Percentiles rank a stretch among this genome's conserved stretches.
Evolutionary conservation across 331 rosid species (phyloP).

Genomic region (Quercus lobata): DNA sequence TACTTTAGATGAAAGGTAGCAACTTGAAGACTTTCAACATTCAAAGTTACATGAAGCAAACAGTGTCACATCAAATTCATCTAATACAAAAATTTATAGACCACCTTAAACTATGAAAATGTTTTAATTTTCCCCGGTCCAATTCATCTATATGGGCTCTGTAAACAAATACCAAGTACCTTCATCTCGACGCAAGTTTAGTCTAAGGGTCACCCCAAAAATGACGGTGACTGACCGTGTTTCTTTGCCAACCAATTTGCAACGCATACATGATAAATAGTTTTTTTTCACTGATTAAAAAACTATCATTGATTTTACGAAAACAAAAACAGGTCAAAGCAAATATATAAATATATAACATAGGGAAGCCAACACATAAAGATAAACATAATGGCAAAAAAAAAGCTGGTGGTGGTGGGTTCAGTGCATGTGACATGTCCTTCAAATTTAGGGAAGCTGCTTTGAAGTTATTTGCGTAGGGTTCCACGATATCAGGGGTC

Average conservation of each 20-base stretch:
- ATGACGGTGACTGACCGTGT: neutral
- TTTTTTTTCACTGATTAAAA: neutral
- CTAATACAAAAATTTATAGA: too few species aligned
- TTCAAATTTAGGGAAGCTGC: neutral
- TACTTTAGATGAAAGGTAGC: too few species aligned
- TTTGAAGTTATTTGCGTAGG: conserved; percentile 1
- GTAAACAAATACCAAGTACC: neutral
- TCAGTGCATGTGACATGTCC: neutral
- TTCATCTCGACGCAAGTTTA: neutral
- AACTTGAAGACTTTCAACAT: too few species aligned
- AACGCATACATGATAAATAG: neutral
- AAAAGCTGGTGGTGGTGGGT: neutral
- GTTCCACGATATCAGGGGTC: neutral
- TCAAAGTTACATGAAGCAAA: too few species aligned
- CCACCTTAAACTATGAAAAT: too few species aligned
- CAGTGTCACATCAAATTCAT: too few species aligned
- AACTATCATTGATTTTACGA: neutral
- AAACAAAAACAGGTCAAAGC: neutral
- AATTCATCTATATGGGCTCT: neutral
- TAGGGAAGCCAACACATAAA: neutral
- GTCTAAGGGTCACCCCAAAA: neutral
- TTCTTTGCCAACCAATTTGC: neutral
- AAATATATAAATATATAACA: neutral
- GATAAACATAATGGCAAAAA: neutral
- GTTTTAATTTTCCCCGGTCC: neutral